Conservation (phyloP, 2,329 filamentous ascomycete genomes). For the Claviceps sp. region DNA sequence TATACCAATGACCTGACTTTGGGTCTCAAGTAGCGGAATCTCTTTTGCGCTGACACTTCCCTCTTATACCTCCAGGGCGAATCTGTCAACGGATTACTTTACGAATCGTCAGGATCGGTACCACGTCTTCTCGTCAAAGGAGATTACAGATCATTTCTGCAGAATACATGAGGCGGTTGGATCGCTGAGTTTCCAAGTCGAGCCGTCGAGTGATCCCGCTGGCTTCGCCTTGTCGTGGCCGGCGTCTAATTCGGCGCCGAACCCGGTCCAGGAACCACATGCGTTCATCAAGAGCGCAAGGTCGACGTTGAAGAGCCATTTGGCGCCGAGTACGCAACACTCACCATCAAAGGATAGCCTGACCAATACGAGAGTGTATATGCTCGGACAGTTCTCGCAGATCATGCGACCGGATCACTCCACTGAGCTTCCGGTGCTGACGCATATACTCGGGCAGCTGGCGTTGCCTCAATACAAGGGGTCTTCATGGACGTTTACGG, state of each 20-base stretch:
- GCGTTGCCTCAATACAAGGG: slow-evolving; percentile 47
- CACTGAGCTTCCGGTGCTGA: slow-evolving; percentile 77
- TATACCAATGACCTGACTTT: background rate
- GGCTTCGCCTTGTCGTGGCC: slow-evolving; percentile 64
- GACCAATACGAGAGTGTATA: slow-evolving; percentile 64
- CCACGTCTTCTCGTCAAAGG: slow-evolving; percentile 70
- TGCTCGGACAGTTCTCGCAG: slow-evolving; percentile 77
- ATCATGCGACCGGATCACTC: slow-evolving; percentile 67
- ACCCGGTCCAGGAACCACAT: slow-evolving; percentile 56
- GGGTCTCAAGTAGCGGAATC: background rate
- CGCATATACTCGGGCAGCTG: slow-evolving; percentile 56
- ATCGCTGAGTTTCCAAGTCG: slow-evolving; percentile 68
- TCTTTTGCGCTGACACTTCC: background rate
- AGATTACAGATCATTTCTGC: slow-evolving; percentile 72
- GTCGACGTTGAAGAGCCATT: slow-evolving; percentile 49
- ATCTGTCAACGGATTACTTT: slow-evolving; percentile 88
- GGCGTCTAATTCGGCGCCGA: slow-evolving; percentile 55
- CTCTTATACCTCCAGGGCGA: slow-evolving; percentile 40
- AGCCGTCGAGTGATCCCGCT: slow-evolving; percentile 41
- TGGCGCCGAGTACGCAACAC: slow-evolving; percentile 27
- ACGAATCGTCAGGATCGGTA: slow-evolving; percentile 92
- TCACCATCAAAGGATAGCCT: slow-evolving; percentile 10
- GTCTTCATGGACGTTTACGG: slow-evolving; percentile 89
- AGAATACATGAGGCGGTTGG: slow-evolving; percentile 64
- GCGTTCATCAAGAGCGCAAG: slow-evolving; percentile 59